Percentiles rank a stretch among this genome's conserved stretches.
Evolutionary conservation across 441 rosid genomes (phyloP).

Genomic region (Pelargonium australe): DNA sequence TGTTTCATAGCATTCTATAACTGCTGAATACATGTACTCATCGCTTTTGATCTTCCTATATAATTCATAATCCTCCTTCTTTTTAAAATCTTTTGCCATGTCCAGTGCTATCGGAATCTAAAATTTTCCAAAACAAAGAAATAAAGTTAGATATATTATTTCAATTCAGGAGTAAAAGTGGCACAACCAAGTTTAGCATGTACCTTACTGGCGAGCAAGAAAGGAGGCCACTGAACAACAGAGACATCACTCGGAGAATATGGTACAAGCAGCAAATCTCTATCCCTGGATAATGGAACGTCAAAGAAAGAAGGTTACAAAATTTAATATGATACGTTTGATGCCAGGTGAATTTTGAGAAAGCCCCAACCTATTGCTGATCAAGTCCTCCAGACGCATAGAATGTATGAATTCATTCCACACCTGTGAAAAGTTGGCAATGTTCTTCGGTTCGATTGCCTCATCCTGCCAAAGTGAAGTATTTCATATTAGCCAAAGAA

Average conservation of each 20-base stretch:
- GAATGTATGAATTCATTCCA: constrained; percentile 84
- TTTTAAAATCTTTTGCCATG: constrained; percentile 94
- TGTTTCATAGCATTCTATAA: constrained; percentile 79
- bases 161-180: constrained; percentile 1
- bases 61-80: constrained; percentile 61
- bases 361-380: constrained; percentile 51
- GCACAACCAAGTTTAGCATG: constrained; percentile 20
- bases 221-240: constrained; percentile 91
- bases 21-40: constrained; percentile 69
- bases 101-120: constrained; percentile 97
- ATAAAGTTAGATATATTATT: constrained; percentile 5
- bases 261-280: constrained; percentile 82
- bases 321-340: constrained; percentile 15
- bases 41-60: constrained; percentile 68
- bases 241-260: constrained; percentile 57
- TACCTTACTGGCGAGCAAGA: constrained; percentile 96
- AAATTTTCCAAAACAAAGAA: constrained; percentile 21
- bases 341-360: constrained; percentile 12
- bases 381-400: constrained; percentile 87
- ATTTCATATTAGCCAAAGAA: not conserved
- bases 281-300: constrained; percentile 49
- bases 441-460: constrained; percentile 35
- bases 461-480: constrained; percentile 39
- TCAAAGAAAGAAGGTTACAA: constrained; percentile 20
- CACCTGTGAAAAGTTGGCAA: constrained; percentile 58